Conservation (phyloP, 1,284 basidiomycete species). For the Paramarasmius palmivorus region DNA sequence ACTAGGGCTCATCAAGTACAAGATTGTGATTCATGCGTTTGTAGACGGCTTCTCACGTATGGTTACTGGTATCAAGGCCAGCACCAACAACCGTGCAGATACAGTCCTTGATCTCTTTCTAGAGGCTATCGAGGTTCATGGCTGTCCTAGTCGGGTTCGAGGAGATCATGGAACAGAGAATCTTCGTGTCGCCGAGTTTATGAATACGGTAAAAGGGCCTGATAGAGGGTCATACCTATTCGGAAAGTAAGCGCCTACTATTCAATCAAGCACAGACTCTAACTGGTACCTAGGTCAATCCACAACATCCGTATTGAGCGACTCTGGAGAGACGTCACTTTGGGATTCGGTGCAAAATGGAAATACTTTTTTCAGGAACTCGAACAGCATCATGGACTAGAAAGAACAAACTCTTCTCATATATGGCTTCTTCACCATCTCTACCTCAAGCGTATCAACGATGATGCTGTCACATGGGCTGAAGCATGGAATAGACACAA, state of each 20-base stretch:
- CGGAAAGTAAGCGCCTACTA: constrained; percentile 22
- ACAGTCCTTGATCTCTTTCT: constrained; percentile 31
- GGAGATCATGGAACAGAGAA: constrained; percentile 36
- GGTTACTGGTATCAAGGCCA: constrained; percentile 23
- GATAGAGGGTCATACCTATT: constrained; percentile 29
- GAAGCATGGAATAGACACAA: constrained; percentile 8
- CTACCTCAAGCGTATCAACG: constrained; percentile 8
- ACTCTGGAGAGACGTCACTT: constrained; percentile 12
- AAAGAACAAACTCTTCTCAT: not conserved
- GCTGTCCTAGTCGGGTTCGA: constrained; percentile 24
- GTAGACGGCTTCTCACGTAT: constrained; percentile 30
- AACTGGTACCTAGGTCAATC: not conserved
- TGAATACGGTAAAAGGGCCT: constrained; percentile 23
- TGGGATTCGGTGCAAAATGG: constrained; percentile 8
- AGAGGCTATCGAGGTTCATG: constrained; percentile 17
- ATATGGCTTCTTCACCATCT: constrained; percentile 14
- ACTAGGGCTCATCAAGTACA: constrained; percentile 31
- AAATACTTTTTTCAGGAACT: constrained; percentile 5
- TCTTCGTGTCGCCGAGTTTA: constrained; percentile 27
- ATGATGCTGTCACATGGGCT: not conserved
- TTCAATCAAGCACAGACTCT: not conserved
- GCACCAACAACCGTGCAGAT: constrained; percentile 27
- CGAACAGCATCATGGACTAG: constrained; percentile 4
- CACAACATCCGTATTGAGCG: constrained; percentile 13
- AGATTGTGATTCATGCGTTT: constrained; percentile 33